phyloP scores from a whole-genome alignment of 495 filamentous ascomycete genomes.

The Penicillium samsonianum region DNA sequence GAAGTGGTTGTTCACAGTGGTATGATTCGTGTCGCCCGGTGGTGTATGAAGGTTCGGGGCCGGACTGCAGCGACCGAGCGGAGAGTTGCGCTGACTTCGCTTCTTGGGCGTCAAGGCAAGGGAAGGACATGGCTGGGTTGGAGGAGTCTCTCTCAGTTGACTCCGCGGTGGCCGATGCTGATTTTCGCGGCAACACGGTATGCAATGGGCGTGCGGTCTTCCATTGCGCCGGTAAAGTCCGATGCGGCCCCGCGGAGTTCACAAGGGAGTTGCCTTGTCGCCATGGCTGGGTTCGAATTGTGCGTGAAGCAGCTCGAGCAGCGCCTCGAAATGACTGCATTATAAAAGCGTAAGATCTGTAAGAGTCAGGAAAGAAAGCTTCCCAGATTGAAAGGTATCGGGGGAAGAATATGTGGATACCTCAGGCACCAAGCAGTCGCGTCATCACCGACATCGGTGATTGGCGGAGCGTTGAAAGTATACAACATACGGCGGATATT shows the following conservation, averaged over 20 bases:
- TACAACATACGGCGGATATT: not conserved
- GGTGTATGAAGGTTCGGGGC: conserved; percentile 93
- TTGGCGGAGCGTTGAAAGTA: conserved; percentile 15
- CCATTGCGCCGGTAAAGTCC: conserved; percentile 26
- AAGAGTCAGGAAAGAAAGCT: not conserved
- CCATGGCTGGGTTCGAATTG: conserved; percentile 19
- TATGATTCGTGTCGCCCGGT: conserved; percentile 77
- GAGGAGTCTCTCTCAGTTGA: conserved; percentile 51
- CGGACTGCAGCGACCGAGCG: conserved; percentile 67
- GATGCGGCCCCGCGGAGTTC: conserved; percentile 21
- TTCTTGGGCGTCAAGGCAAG: conserved; percentile 91
- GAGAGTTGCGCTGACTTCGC: conserved; percentile 76
- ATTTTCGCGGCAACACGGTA: conserved; percentile 27
- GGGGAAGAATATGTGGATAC: conserved; percentile 1
- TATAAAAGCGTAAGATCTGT: not conserved
- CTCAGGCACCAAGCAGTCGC: conserved; percentile 20
- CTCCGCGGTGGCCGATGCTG: conserved; percentile 31
- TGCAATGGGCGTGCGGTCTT: conserved; percentile 26
- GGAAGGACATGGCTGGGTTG: conserved; percentile 92
- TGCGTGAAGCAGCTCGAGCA: conserved; percentile 28
- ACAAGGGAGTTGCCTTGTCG: conserved; percentile 18
- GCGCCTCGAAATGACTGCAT: conserved; percentile 34
- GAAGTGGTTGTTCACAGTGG: conserved; percentile 69
- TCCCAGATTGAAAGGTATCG: not conserved
- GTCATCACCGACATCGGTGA: conserved; percentile 24